Base-by-base conservation (phyloP, 192 early-diverging fungal genomes). In the Gaertneriomyces semiglobifer region DNA sequence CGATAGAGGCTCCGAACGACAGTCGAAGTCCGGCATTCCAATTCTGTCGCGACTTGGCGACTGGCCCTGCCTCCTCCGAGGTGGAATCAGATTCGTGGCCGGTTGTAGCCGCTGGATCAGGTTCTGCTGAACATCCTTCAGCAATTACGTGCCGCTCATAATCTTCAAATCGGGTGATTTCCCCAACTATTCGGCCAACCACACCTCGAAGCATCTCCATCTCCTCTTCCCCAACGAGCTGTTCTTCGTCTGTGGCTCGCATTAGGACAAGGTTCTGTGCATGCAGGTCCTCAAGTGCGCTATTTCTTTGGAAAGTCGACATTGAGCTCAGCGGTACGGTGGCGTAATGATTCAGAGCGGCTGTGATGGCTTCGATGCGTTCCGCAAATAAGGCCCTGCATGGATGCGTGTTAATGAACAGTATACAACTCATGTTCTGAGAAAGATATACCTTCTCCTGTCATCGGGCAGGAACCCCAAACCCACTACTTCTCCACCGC, bases 151-250 rank as follows among this genome's bases (percentile, higher is more conserved):
- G 25, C 25, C 25, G 25, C 19, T 57, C 11, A 45, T 50, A 65
- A 44, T 83, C 78, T 59, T 83, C 72, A 71, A 80, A 83, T 11
- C 80, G 72, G 42, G 81, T 80, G 44, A 83, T 80, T n/a, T 80
- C 77, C 18, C 79, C 62, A 42, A 83, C 58, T 2, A 83, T 65
- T 33, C 81, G 55, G 47, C 20, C 61, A n/a, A 62, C 60, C 11
- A 78, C 72, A 25, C 48, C 45, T 43, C 79, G 77, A 50, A 81
- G 56, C 4, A 74, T 73, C 8, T 78, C 78, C 60, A 78, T 74
- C 53, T 83, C 77, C 12, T 42, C 38, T 71, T 59, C 63, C 47
- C 80, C 82, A 7, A 81, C 74, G 8, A 84, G 67, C 62, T 84
- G 70, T 57, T 77, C 77, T 53, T 84, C 82, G 55, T 75, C 74